phyloP scores from a whole-genome alignment of 1,284 basidiomycete species.

The Schizophyllum commune region DNA sequence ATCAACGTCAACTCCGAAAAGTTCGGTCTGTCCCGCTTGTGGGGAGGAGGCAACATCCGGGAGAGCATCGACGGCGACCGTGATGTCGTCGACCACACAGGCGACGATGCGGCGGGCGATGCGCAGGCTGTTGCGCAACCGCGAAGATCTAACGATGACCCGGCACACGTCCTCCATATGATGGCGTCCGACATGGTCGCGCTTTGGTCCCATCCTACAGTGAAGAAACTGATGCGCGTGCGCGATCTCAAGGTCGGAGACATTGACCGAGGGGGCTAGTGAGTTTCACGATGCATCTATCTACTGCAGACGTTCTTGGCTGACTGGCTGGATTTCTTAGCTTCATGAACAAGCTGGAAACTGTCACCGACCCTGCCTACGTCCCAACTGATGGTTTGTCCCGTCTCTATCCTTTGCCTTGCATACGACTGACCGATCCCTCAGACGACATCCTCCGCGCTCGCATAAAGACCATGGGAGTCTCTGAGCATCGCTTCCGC shows the following conservation, averaged over 20 bases:
- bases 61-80: background rate
- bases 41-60: background rate
- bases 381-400: constrained; percentile 46
- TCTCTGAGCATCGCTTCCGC: constrained; percentile 57
- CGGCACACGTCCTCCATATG: background rate
- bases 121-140: background rate
- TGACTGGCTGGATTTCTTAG: constrained; percentile 20
- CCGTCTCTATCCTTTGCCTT: background rate
- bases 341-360: constrained; percentile 56
- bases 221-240: background rate
- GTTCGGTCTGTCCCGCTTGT: background rate
- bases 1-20: background rate
- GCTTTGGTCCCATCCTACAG: background rate
- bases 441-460: constrained; percentile 60
- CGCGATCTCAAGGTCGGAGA: background rate
- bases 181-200: background rate
- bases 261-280: background rate
- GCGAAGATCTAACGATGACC: background rate
- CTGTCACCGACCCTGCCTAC: constrained; percentile 46
- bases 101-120: background rate
- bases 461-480: constrained; percentile 57
- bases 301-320: background rate
- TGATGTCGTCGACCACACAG: background rate
- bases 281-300: background rate
- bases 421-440: background rate